phyloP scores from a whole-genome alignment of 768 basidiomycete genomes.

The Tulasnella sp. region DNA sequence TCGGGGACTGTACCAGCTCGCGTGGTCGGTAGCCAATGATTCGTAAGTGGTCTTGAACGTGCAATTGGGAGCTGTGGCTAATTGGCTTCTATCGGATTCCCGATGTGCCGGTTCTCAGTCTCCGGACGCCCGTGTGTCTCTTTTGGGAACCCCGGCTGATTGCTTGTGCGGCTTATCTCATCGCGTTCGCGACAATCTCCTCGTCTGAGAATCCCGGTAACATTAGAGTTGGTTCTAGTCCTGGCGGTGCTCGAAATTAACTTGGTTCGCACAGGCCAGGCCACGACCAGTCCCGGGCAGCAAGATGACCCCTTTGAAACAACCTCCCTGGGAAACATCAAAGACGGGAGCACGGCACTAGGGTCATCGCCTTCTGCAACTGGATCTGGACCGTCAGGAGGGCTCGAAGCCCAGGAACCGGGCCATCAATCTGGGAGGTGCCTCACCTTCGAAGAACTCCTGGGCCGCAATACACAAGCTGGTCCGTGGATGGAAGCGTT shows the following conservation, averaged over 20 bases:
- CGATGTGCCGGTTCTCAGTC: conserved; percentile 42
- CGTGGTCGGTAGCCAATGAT: conserved; percentile 85
- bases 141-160: conserved; percentile 64
- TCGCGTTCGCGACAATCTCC: conserved; percentile 41
- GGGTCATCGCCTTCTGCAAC: neutral
- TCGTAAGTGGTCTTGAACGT: conserved; percentile 51
- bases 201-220: neutral
- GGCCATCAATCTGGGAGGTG: neutral
- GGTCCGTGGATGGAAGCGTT: conserved; percentile 21
- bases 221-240: neutral
- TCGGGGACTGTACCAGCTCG: conserved; percentile 53
- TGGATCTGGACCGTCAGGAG: neutral
- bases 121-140: conserved; percentile 73
- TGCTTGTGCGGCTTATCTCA: conserved; percentile 71
- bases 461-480: neutral
- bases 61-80: neutral
- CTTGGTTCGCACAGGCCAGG: neutral
- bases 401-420: neutral
- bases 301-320: neutral
- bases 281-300: neutral
- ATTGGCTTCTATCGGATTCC: conserved; percentile 14
- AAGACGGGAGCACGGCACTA: neutral
- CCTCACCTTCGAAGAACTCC: conserved; percentile 16
- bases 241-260: neutral
- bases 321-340: neutral